Evolutionary conservation across 2,329 filamentous ascomycete genomes (phyloP), one percentile per base, ranked within the genome.

Genomic region (Apiospora kogelbergensis): DNA sequence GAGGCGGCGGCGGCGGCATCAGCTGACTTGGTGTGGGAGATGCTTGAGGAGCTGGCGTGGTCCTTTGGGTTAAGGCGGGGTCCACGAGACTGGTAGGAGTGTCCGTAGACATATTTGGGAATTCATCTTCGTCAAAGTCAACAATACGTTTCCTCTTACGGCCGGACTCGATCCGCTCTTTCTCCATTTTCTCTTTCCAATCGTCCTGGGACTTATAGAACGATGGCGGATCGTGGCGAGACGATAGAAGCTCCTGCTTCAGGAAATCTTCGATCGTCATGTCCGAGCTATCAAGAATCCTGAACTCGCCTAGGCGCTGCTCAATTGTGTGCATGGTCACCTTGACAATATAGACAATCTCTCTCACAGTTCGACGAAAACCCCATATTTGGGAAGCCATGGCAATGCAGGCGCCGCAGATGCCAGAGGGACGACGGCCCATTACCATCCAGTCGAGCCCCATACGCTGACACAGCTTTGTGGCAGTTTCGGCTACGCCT

Each of bases 341-440:
- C 78, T 98, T 98, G 78, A 98, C 95, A 45, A 98, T 93, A 78
- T 97, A 98, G n/a, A 98, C 95, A 10, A 99, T 93, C 80, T 99
- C 96, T 40, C 94, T 89, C 15, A 97, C 90, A 0, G 94, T 97
- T 22, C 96, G 91, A 60, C 95, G 92, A 78, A 97, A 99, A 80
- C 98, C 98, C 86, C 98, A 97, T 92, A 98, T 98, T 67, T 96
- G 92, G 10, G 96, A 95, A 7, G 96, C 96, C 79, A 99, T 91
- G 71, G 99, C 93, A 64, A 99, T 87, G 73, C 95, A 97, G 15
- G 96, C 96, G 71, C 96, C 96, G 79, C 95, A 98, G 68, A 98
- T 91, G 73, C 96, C 96, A 7, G 95, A 95, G 20, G 96, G 96
- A 48, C 96, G 91, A 76, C 96, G 92, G 74, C 96, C 96, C 78